A percentile compares a stretch with the other conserved stretches of the same genome.
These are phyloP conservation scores for Tulasnella calospora DNA, from an alignment of 768 basidiomycete species.

Conservation along the genomic window DNA sequence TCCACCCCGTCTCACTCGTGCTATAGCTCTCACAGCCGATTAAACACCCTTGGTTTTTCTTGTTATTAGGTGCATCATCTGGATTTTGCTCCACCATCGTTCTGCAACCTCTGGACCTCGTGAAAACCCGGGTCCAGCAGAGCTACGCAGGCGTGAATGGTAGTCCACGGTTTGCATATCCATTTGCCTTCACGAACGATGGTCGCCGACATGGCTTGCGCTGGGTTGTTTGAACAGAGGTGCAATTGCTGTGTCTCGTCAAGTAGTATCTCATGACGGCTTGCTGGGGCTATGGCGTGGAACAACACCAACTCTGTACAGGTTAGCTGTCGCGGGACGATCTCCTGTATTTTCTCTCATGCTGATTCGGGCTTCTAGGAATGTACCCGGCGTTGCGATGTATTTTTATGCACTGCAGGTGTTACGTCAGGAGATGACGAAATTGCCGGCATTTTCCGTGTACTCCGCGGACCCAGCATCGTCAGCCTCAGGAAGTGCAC, in stretches of 20 bases:
- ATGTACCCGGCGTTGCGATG: constrained; percentile 86
- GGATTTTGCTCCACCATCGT: constrained; percentile 69
- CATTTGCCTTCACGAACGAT: neutral
- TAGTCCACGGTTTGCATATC: constrained; percentile 4
- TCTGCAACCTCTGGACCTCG: constrained; percentile 79
- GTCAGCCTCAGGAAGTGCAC: constrained; percentile 56
- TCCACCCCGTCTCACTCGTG: neutral
- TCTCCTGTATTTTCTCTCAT: constrained; percentile 32
- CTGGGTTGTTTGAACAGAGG: neutral
- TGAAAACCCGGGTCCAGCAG: constrained; percentile 56
- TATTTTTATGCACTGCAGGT: constrained; percentile 87
- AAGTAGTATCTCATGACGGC: constrained; percentile 62
- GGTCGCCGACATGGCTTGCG: neutral
- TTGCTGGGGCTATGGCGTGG: constrained; percentile 75
- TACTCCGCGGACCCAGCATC: constrained; percentile 29
- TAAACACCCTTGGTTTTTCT: too few species aligned
- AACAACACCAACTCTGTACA: constrained; percentile 68
- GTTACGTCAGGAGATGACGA: constrained; percentile 70
- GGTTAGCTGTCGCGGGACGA: constrained; percentile 40
- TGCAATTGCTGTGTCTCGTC: constrained; percentile 47
- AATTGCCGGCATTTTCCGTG: constrained; percentile 61
- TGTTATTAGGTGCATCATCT: constrained; percentile 60
- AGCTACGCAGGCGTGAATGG: neutral
- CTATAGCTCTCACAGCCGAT: neutral
- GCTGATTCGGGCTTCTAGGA: constrained; percentile 45